A percentile compares a stretch with the other conserved stretches of the same genome.
Conservation (phyloP, 2,329 filamentous ascomycete genomes). For the Venturia nashicola region DNA sequence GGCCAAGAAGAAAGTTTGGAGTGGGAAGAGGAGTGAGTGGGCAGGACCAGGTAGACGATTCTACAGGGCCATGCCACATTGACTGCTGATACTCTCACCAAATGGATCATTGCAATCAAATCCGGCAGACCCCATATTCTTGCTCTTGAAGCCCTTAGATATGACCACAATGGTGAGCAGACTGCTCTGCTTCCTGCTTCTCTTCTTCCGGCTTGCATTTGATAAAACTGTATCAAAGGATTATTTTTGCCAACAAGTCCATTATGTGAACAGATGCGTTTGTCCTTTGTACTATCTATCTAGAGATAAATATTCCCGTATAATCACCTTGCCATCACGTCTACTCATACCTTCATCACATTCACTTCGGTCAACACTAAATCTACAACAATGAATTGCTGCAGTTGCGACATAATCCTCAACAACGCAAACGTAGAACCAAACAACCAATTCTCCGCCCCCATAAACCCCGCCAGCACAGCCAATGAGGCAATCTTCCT, state of each 20-base stretch:
- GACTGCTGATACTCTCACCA: too few species aligned
- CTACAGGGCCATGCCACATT: too few species aligned
- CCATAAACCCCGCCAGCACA: background rate
- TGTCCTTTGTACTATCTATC: background rate
- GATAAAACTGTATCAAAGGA: background rate
- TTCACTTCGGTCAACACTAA: background rate
- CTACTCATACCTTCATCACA: too few species aligned
- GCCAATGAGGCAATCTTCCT: background rate
- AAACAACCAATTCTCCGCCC: too few species aligned
- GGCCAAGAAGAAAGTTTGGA: background rate
- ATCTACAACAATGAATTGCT: background rate
- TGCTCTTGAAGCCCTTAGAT: too few species aligned
- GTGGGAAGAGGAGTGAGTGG: too few species aligned
- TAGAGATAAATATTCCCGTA: background rate
- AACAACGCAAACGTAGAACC: background rate
- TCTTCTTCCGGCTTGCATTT: too few species aligned
- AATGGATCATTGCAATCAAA: too few species aligned
- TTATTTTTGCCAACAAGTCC: background rate
- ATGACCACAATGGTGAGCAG: too few species aligned
- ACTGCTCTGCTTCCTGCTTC: too few species aligned
- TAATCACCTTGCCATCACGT: background rate
- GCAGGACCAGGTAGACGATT: too few species aligned
- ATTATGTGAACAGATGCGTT: background rate
- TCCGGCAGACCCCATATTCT: too few species aligned
- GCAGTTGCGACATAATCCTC: background rate